phyloP scores from a whole-genome alignment of 1,139 yeast genomes.

The Schwanniomyces etchellsii region DNA sequence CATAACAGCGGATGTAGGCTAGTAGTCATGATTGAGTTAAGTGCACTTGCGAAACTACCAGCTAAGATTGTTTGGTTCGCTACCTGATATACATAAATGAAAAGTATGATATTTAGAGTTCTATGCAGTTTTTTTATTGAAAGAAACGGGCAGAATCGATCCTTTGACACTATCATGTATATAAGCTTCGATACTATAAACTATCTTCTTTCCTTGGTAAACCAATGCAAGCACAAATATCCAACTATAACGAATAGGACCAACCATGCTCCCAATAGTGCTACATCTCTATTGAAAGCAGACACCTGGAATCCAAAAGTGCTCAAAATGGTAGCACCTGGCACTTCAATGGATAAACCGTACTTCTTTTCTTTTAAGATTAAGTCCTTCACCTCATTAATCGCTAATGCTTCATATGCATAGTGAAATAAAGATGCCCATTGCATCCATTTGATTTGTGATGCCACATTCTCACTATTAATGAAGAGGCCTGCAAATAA shows the following conservation, averaged over 20 bases:
- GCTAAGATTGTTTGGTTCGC: no score
- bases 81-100: no score
- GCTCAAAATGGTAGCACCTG: conserved; percentile 93
- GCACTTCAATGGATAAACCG: conserved; percentile 93
- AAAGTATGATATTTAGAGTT: no score
- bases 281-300: conserved; percentile 64
- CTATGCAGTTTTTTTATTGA: no score
- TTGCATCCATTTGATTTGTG: conserved; percentile 72
- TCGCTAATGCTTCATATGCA: conserved; percentile 87
- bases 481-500: conserved; percentile 90
- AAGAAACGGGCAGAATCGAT: no score
- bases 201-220: conserved; percentile 76
- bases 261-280: conserved; percentile 45
- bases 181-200: no score
- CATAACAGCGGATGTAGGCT: no score
- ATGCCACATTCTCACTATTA: conserved; percentile 71
- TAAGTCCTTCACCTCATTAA: conserved; percentile 89
- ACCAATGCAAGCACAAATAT: conserved; percentile 64
- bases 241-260: conserved; percentile 58
- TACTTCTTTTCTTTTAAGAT: conserved; percentile 82
- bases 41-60: no score
- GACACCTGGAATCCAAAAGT: conserved; percentile 90
- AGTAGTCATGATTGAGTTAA: no score
- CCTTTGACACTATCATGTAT: no score
- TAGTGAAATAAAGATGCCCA: conserved; percentile 89